Base-by-base conservation (phyloP, 352 stramenopile species). In the Phytophthora tentaculata region DNA sequence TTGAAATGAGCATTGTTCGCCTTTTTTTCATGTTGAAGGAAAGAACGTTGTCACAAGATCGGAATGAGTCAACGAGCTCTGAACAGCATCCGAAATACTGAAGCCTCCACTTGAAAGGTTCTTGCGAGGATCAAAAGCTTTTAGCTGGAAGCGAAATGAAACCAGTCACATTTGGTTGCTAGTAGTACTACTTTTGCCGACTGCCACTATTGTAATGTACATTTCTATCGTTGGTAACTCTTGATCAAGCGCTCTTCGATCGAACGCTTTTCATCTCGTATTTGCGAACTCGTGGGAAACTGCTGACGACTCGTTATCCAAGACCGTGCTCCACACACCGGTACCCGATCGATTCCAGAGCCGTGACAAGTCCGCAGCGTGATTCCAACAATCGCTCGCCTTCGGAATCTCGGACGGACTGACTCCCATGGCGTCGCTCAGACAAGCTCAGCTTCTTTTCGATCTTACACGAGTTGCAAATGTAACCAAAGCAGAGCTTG, bases 391-490 rank as follows among this genome's bases (percentile, higher is more conserved):
- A 63, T 48, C 44, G 14, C 35, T 55, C 4, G 55, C 7, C 29
- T 61, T 66, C 8, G 69, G 63, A 7, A 76, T 54, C 17, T 64
- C 62, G 19, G 35, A 26, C 14, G 73, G 62, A 29, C 32, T 67
- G 20, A 68, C 28, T 9, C 23, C 20, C 17, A 73, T 70, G 5
- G 64, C 69, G 4, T 68, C 37, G 35, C 23, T 77, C 17, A 80
- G 43, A 45, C 76, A 80, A 84, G 43, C 52, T 70, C 50, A 84
- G 43, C 67, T 76, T 79, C 39, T 74, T 77, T 24, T 54, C 54
- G 16, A 81, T 22, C 7, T 67, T 72, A 61, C 76, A 83, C 10
- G 70, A 63, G 3, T 28, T 68, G 28, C 73, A 83, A 4, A 83
- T 32, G 17, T 56, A 57, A 16, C 64, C 58, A n/a, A 73, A 69